phyloP scores from a whole-genome alignment of 805 yeast species.

The Candida taoyuanica region DNA sequence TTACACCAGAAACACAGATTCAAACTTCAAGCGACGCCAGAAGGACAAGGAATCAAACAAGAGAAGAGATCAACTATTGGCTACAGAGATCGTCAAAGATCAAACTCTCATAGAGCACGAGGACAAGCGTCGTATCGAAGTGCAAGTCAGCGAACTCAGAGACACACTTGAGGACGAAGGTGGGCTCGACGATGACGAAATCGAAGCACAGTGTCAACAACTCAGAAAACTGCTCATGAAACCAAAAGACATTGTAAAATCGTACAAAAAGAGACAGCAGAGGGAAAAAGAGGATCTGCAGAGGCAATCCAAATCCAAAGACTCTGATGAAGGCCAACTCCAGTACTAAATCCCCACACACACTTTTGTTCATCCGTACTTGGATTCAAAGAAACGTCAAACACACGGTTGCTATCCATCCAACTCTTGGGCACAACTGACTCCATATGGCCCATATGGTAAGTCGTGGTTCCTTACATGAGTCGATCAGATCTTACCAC shows the following conservation, averaged over 20 bases:
- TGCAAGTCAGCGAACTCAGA: constrained; percentile 45
- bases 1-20: constrained; percentile 27
- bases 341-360: no score
- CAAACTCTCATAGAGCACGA: constrained; percentile 19
- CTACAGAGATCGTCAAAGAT: constrained; percentile 14
- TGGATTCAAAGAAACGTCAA: no score
- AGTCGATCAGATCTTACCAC: no score
- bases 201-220: constrained; percentile 29
- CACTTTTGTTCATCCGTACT: no score
- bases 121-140: constrained; percentile 22
- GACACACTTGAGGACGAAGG: constrained; percentile 47
- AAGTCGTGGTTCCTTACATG: no score
- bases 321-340: no score
- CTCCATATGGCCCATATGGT: no score
- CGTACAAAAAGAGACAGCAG: constrained; percentile 13
- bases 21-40: constrained; percentile 37
- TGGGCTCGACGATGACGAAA: constrained; percentile 33
- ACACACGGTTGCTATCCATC: no score
- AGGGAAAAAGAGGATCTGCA: constrained; percentile 5
- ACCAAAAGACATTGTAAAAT: constrained; percentile 10
- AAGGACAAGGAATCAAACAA: constrained; percentile 14
- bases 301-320: no score
- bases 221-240: constrained; percentile 24
- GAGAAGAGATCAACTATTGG: constrained; percentile 7
- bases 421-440: no score